Base-by-base conservation (phyloP, 2,329 filamentous ascomycete genomes). In the Penicillium expansum region DNA sequence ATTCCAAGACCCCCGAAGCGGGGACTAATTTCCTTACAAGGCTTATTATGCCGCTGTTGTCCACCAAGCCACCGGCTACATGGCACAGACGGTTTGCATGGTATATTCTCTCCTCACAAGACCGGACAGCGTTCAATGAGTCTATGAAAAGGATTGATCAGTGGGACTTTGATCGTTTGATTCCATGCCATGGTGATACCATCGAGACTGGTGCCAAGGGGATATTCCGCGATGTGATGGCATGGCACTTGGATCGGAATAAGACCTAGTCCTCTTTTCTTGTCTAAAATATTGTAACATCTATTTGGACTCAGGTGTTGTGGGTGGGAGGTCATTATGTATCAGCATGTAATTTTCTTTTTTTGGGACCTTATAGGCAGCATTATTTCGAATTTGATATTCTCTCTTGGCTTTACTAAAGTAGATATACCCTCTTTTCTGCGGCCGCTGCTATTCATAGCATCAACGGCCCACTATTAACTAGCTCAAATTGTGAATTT, bases 171-270 rank as follows among this genome's bases (percentile, higher is more conserved):
- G 84, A 88, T 62, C 86, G 86, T 38, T 81, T 97, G 49, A 86
- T 99, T 58, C 92, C 93, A 0, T 97, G 93, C 72, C 94, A 99
- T 75, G 94, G 94, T 9, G 94, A 99, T 76, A 87, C 90, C 16
- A 86, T 97, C 63, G 88, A 94, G 72, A 82, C 71, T 1, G 83
- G 80, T 4, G 92, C 83, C 10, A 96, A 95, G 80, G 82, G 82
- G 11, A 79, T 90, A 16, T 96, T 93, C 63, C 78, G 82, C 67
- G 90, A 89, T 73, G 81, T 95, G 13, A 91, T 96, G 75, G 83
- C 83, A 67, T 97, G 92, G 92, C 90, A 95, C 77, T 71, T 96
- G 69, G 77, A 72, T 47, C 69, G 71, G 55, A 73, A 73, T 53
- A 54, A 57, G 53, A 39, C 58, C 16, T 67, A 45, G 57, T 27